phyloP scores from a whole-genome alignment of 345 rosid species.

The Brassica napus region DNA sequence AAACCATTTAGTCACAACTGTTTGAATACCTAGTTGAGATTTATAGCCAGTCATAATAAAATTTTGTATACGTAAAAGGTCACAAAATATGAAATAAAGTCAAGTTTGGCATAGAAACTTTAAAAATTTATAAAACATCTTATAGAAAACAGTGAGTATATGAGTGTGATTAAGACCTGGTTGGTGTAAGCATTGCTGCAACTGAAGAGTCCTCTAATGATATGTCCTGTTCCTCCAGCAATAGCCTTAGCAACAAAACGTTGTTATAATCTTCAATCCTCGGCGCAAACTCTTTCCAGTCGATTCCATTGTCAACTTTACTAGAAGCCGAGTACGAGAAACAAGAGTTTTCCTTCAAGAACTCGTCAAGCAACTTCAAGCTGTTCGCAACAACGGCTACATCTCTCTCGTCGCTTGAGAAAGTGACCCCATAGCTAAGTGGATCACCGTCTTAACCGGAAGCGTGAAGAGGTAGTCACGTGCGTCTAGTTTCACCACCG shows the following conservation, averaged over 20 bases:
- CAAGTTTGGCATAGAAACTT: background rate
- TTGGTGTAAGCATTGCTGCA: conserved; percentile 78
- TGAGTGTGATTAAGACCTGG: conserved; percentile 51
- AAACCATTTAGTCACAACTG: background rate
- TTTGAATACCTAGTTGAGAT: background rate
- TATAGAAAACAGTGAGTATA: background rate
- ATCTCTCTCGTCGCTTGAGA: conserved; percentile 38
- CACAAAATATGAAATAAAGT: background rate
- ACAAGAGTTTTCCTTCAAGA: conserved; percentile 65
- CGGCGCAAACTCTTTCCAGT: conserved; percentile 89
- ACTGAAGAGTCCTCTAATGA: conserved; percentile 76
- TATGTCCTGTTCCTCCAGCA: conserved; percentile 96
- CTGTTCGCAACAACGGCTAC: conserved; percentile 20
- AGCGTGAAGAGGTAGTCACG: conserved; percentile 76
- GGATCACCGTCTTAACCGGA: conserved; percentile 76
- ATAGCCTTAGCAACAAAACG: conserved; percentile 77
- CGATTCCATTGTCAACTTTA: conserved; percentile 39
- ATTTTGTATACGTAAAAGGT: background rate
- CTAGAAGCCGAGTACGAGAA: conserved; percentile 50
- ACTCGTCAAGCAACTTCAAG: conserved; percentile 57
- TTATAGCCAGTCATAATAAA: no score
- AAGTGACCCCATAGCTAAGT: conserved; percentile 82
- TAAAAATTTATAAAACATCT: background rate
- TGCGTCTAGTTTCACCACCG: conserved; percentile 74
- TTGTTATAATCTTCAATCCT: conserved; percentile 71